Percentiles rank a stretch among this genome's conserved stretches.
phyloP scores from a whole-genome alignment of 2,329 filamentous ascomycete species.

The Diaporthe citriasiana region DNA sequence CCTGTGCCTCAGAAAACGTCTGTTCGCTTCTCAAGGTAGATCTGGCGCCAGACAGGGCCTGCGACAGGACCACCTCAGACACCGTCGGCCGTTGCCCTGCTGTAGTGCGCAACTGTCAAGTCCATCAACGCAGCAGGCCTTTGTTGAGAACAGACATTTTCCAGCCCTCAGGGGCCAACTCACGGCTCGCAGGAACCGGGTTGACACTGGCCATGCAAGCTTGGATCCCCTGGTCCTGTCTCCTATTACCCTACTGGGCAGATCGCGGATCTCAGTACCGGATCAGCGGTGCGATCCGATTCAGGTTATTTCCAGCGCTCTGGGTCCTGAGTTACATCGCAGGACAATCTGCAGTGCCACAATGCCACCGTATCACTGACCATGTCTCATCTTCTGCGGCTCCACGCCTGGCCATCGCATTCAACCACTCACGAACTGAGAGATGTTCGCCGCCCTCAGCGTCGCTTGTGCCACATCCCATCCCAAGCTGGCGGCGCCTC shows the following conservation, averaged over 20 bases:
- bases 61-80: neutral
- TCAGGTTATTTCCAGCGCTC: neutral
- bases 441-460: conserved; percentile 9
- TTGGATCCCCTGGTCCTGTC: conserved; percentile 8
- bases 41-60: neutral
- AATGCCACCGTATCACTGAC: conserved; percentile 16
- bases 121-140: neutral
- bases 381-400: conserved; percentile 33
- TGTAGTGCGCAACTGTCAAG: conserved; percentile 18
- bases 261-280: conserved; percentile 17
- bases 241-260: conserved; percentile 4
- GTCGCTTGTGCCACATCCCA: conserved; percentile 14
- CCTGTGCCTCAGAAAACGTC: neutral
- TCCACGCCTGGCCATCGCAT: neutral
- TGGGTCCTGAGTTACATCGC: conserved; percentile 30
- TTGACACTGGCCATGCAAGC: conserved; percentile 10
- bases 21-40: neutral
- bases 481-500: conserved; percentile 8
- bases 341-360: conserved; percentile 15
- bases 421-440: neutral
- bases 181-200: neutral
- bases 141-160: conserved; percentile 23
- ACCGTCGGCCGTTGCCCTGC: conserved; percentile 20
- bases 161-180: neutral
- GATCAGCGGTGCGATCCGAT: conserved; percentile 27